A percentile compares a stretch with the other conserved stretches of the same genome.
Conservation (phyloP, 164 flowering plant genomes). For the Tetrastigma voinierianum region DNA sequence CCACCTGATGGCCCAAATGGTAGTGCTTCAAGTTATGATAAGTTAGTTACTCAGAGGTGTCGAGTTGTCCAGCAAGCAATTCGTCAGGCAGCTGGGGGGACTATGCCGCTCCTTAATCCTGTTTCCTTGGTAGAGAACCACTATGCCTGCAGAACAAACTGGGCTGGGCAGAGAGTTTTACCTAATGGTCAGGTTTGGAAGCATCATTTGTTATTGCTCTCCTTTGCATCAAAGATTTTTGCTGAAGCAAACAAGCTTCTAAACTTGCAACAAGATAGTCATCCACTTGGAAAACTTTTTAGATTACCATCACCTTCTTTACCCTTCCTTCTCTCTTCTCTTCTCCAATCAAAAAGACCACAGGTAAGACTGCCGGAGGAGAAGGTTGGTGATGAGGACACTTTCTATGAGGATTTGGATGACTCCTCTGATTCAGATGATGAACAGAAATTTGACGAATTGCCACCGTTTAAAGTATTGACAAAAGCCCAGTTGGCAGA, state of each 20-base stretch:
- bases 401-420: constrained; percentile 65
- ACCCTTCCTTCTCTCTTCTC: constrained; percentile 86
- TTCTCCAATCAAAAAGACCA: constrained; percentile 90
- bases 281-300: constrained; percentile 80
- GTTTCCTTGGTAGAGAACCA: constrained; percentile 95
- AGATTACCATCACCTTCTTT: constrained; percentile 77
- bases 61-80: constrained; percentile 95
- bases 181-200: constrained; percentile 99
- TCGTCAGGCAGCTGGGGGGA: constrained; percentile 98
- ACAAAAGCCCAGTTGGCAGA: constrained; percentile 72
- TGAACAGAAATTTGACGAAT: constrained; percentile 74
- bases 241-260: constrained; percentile 89
- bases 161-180: constrained; percentile 97
- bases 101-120: constrained; percentile 95
- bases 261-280: constrained; percentile 88
- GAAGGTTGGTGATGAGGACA: constrained; percentile 77
- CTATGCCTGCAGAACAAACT: constrained; percentile 89
- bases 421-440: constrained; percentile 79
- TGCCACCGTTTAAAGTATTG: constrained; percentile 85
- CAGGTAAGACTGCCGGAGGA: constrained; percentile 83
- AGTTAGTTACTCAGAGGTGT: constrained; percentile 94
- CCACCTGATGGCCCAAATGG: constrained; percentile 99
- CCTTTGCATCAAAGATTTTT: constrained; percentile 94
- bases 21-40: constrained; percentile 83
- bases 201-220: constrained; percentile 84